Evolutionary conservation across 208 protist genomes (phyloP).

Genomic region (Wallacemonas rigidus): DNA sequence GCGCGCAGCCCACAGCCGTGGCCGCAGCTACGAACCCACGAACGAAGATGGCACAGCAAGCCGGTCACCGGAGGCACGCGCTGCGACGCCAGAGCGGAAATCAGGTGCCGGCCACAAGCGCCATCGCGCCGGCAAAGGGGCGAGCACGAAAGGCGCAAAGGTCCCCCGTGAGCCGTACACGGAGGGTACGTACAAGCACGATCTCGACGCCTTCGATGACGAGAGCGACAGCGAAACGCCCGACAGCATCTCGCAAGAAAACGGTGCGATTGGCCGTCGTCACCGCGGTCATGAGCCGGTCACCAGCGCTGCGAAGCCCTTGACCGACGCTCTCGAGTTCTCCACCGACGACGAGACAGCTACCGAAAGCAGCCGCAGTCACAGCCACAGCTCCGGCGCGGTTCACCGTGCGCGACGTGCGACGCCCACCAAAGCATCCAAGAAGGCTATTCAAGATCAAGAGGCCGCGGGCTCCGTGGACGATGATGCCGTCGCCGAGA

Average conservation of each 20-base stretch:
- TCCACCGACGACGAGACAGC: not conserved
- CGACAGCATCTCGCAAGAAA: not conserved
- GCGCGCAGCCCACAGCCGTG: conserved; percentile 25
- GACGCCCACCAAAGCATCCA: conserved; percentile 9
- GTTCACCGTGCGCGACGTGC: no score
- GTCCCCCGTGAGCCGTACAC: conserved; percentile 35
- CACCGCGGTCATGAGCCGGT: conserved; percentile 33
- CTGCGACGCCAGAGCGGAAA: conserved; percentile 10
- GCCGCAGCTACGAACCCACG: conserved; percentile 25
- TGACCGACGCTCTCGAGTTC: conserved; percentile 7
- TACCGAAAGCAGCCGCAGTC: not conserved
- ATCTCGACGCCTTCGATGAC: conserved; percentile 18
- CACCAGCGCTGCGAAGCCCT: conserved; percentile 23
- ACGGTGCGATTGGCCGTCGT: not conserved
- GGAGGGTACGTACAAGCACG: conserved; percentile 32
- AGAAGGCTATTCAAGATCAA: conserved; percentile 5
- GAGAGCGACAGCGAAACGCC: conserved; percentile 10
- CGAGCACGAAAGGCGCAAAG: conserved; percentile 5
- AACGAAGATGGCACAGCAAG: not conserved
- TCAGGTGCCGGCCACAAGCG: conserved; percentile 16
- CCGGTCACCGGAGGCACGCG: conserved; percentile 6
- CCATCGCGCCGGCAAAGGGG: conserved; percentile 12
- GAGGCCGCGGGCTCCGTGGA: not conserved
- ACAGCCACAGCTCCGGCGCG: not conserved
- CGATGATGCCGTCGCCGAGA: conserved; percentile 12